These are phyloP conservation scores for Holtermanniella nyarrowii DNA, from an alignment of 768 basidiomycete genomes.

Conservation along the genomic window DNA sequence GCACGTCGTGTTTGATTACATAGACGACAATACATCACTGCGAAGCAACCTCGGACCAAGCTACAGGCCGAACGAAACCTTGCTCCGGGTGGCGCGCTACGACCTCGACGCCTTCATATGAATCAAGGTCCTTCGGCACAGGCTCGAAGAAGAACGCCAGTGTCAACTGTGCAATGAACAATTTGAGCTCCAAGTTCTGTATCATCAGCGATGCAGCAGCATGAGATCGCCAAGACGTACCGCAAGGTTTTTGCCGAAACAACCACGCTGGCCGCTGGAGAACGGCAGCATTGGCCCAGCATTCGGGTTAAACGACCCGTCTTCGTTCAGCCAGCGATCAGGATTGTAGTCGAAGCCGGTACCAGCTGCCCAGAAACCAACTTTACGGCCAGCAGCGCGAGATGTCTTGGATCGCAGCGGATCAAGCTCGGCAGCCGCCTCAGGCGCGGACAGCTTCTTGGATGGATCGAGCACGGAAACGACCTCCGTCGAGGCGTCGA, in stretches of 20 bases:
- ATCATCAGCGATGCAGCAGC: not conserved
- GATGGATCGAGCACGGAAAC: not conserved
- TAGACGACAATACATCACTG: too few species aligned
- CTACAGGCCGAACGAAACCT: slow-evolving; percentile 19
- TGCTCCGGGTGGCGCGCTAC: slow-evolving; percentile 24
- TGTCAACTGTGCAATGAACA: slow-evolving; percentile 26
- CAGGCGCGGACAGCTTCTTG: not conserved
- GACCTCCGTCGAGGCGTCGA: not conserved
- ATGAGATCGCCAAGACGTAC: slow-evolving; percentile 11
- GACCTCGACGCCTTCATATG: slow-evolving; percentile 14
- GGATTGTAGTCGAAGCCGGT: slow-evolving; percentile 22
- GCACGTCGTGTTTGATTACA: too few species aligned
- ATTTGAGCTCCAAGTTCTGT: slow-evolving; percentile 29
- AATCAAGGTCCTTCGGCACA: slow-evolving; percentile 15
- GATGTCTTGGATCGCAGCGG: slow-evolving; percentile 1
- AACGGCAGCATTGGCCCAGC: slow-evolving; percentile 31
- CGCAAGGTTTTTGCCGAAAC: slow-evolving; percentile 34
- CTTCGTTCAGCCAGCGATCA: slow-evolving; percentile 23
- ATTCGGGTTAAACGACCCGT: slow-evolving; percentile 1
- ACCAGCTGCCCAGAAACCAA: slow-evolving; percentile 20
- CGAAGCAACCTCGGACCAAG: slow-evolving; percentile 11
- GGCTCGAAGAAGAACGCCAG: slow-evolving; percentile 33
- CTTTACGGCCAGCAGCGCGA: slow-evolving; percentile 7
- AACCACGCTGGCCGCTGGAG: slow-evolving; percentile 26
- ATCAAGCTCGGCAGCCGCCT: slow-evolving; percentile 1